phyloP scores from a whole-genome alignment of 805 yeast genomes.

The Cyberlindnera suaveolens region DNA sequence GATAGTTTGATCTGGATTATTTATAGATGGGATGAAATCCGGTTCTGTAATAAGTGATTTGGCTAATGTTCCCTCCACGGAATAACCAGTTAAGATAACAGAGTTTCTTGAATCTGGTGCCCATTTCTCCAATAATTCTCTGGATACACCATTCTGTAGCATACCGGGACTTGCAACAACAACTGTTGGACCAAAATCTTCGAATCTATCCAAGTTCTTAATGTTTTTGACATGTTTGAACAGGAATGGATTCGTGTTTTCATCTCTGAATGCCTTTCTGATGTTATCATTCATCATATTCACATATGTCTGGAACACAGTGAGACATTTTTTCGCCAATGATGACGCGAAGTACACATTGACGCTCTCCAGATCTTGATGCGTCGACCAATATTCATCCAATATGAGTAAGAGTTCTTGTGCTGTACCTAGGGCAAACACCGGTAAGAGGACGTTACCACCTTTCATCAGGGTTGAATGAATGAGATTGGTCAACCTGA shows the following conservation, averaged over 20 bases:
- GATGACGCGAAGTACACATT: conserved; percentile 89
- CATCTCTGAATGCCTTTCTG: conserved; percentile 65
- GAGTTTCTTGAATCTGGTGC: conserved; percentile 93
- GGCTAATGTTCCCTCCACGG: conserved; percentile 98
- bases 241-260: conserved; percentile 83
- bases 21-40: conserved; percentile 73
- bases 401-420: conserved; percentile 86
- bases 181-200: conserved; percentile 93
- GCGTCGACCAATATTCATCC: conserved; percentile 90
- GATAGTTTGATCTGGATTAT: conserved; percentile 74
- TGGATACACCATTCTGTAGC: conserved; percentile 93
- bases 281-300: conserved; percentile 96
- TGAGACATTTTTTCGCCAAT: conserved; percentile 92
- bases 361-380: conserved; percentile 74
- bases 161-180: conserved; percentile 97
- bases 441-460: conserved; percentile 89
- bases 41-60: conserved; percentile 86
- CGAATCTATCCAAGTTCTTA: conserved; percentile 74
- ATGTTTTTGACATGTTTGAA: conserved; percentile 81
- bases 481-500: conserved; percentile 69
- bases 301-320: conserved; percentile 93
- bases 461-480: conserved; percentile 83
- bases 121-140: conserved; percentile 92
- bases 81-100: conserved; percentile 88
- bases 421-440: conserved; percentile 94